Conservation (phyloP, 1,139 yeast genomes). For the Taphrina populina region DNA sequence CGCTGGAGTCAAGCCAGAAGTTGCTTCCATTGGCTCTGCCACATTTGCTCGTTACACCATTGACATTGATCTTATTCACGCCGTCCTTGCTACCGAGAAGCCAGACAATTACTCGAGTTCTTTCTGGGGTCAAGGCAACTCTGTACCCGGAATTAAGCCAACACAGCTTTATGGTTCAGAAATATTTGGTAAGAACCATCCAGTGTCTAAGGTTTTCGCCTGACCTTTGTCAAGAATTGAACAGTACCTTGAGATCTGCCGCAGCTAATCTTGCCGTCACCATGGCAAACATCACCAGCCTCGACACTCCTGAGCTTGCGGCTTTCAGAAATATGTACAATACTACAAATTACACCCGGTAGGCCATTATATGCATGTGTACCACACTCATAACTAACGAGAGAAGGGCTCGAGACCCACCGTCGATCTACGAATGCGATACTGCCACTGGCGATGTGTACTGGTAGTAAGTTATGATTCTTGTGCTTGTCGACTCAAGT, state of each 20-base stretch:
- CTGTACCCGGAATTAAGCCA: constrained; percentile 56
- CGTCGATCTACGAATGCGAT: constrained; percentile 58
- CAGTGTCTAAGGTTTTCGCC: no score
- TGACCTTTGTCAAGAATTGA: no score
- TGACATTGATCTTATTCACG: constrained; percentile 62
- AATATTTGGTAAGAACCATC: constrained; percentile 63
- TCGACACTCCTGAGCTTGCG: constrained; percentile 8
- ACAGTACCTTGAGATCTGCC: constrained; percentile 58
- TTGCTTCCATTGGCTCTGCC: constrained; percentile 55
- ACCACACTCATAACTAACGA: constrained; percentile 51
- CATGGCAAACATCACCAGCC: constrained; percentile 11
- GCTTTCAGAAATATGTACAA: constrained; percentile 36
- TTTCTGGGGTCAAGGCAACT: constrained; percentile 59
- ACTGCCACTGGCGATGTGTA: constrained; percentile 62
- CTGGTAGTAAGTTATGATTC: constrained; percentile 52
- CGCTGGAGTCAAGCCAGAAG: constrained; percentile 61
- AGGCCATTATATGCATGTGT: constrained; percentile 51
- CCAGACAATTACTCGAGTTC: constrained; percentile 59
- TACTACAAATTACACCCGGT: constrained; percentile 51
- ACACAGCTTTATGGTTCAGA: constrained; percentile 62
- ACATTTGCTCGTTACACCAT: constrained; percentile 63
- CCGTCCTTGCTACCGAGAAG: constrained; percentile 54
- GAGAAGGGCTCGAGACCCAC: constrained; percentile 55
- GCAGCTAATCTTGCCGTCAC: constrained; percentile 54
- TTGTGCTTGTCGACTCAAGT: background rate